These are phyloP conservation scores for Akanthomyces uredinophilus DNA, from an alignment of 2,329 filamentous ascomycete genomes.

Conservation along the genomic window DNA sequence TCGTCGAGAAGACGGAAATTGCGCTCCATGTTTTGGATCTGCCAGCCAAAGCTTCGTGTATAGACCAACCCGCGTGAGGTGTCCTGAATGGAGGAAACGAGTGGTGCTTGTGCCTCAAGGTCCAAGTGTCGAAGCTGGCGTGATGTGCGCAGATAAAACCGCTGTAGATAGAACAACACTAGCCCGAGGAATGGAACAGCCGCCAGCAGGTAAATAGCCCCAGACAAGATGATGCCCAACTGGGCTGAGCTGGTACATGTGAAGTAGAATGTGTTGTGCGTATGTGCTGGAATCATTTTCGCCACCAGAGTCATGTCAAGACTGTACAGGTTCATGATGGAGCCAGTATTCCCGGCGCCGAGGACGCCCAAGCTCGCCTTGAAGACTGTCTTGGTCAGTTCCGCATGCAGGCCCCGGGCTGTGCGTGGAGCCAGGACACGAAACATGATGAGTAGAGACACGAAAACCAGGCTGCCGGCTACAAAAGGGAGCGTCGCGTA, in stretches of 20 bases:
- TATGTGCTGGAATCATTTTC: neutral
- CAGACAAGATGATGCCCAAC: slow-evolving; percentile 17
- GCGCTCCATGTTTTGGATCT: slow-evolving; percentile 33
- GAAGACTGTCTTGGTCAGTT: neutral
- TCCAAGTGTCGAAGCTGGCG: slow-evolving; percentile 32
- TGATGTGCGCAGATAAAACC: slow-evolving; percentile 31
- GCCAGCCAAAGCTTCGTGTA: slow-evolving; percentile 52
- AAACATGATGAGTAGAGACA: neutral
- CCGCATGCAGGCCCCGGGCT: neutral
- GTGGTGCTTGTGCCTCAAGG: slow-evolving; percentile 29
- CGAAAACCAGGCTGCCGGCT: neutral
- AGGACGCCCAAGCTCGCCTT: neutral
- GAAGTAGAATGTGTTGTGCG: neutral
- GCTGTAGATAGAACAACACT: slow-evolving; percentile 16
- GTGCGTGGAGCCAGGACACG: neutral
- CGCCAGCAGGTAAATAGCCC: slow-evolving; percentile 24
- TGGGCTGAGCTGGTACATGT: slow-evolving; percentile 7
- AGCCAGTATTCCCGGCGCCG: neutral
- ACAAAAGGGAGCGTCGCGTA: neutral
- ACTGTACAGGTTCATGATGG: neutral
- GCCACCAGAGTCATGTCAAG: neutral
- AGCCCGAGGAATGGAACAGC: slow-evolving; percentile 22
- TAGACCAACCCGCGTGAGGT: slow-evolving; percentile 40
- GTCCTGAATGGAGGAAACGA: slow-evolving; percentile 36
- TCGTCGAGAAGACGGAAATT: slow-evolving; percentile 42